Evolutionary conservation across 805 yeast genomes (phyloP), one percentile per base, ranked within the genome.

Genomic region (Cyberlindnera mycetangii): DNA sequence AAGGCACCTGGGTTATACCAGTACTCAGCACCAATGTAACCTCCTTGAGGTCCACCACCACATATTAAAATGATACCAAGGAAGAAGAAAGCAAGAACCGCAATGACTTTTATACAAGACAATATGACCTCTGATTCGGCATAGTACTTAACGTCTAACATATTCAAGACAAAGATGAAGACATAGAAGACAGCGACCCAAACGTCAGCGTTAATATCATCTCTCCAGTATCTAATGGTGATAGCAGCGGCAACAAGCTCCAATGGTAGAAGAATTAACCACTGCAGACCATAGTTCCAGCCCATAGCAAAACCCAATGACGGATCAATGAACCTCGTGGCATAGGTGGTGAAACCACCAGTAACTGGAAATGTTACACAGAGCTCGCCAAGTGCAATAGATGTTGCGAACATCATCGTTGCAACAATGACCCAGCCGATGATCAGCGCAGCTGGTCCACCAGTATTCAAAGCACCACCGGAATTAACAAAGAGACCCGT

Each of bases 401-500:
- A 76, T 54, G 83, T 79, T 44, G 71, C 60, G 59, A 70, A 80
- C 49, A 82, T 76, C 74, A 81, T 75, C 2, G 78, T 62, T 40
- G 83, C 80, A 24, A 78, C 68, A 25, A 79, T 61, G 21, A 62
- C 53, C 69, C 80, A 75, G 48, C 77, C 81, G 39, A 82, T 74
- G 39, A 81, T 63, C 31, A 82, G 61, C 38, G 82, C 75, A 3
- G 81, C 87, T 7, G 86, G 84, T 17, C 88, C 89, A 54, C 83
- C 83, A 15, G 71, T 68, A 19, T 55, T 61, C 43, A 83, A 65
- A 1, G 84, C 77, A 41, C 71, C 65, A 47, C 86, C 87, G 8
- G 84, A 73, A 45, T 84, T 85, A 41, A 82, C 76, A 49, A 83
- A 81, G 46, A 82, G 65, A 59, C 89, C 87, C 24, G 87, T 80